Conservation (phyloP, 2,329 filamentous ascomycete species). For the Colletotrichum sp. region DNA sequence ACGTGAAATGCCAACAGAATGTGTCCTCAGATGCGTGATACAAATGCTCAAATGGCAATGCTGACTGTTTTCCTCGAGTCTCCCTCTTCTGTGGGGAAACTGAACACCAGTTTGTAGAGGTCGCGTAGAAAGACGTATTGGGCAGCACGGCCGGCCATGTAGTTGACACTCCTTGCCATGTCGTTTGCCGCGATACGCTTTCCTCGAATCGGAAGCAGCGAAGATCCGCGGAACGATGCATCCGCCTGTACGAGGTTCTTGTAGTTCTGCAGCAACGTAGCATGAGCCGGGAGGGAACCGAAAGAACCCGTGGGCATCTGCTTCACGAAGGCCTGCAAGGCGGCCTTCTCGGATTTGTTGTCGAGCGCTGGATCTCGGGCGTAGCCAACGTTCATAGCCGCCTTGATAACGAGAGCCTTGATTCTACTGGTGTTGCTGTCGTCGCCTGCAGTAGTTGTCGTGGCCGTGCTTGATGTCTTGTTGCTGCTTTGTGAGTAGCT, state of each 20-base stretch:
- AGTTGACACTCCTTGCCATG: constrained; percentile 78
- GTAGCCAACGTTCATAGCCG: constrained; percentile 85
- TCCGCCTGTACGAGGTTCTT: constrained; percentile 80
- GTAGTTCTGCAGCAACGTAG: constrained; percentile 76
- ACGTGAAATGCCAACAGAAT: background rate
- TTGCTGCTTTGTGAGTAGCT: constrained; percentile 76
- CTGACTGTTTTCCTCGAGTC: constrained; percentile 69
- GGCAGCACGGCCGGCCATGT: constrained; percentile 72
- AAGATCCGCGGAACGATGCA: constrained; percentile 63
- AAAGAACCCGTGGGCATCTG: constrained; percentile 79
- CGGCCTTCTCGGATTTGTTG: constrained; percentile 49
- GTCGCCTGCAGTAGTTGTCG: constrained; percentile 70
- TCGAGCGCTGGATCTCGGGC: constrained; percentile 59
- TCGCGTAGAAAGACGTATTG: constrained; percentile 84
- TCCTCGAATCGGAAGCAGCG: constrained; percentile 59
- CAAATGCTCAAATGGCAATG: constrained; percentile 55
- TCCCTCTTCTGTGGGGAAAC: constrained; percentile 81
- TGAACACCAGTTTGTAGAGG: constrained; percentile 83
- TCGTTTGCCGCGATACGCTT: constrained; percentile 73
- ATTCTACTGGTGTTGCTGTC: constrained; percentile 79
- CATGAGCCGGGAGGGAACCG: constrained; percentile 73
- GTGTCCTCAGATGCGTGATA: background rate
- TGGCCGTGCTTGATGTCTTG: constrained; percentile 73
- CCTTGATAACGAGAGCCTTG: constrained; percentile 81
- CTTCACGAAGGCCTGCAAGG: constrained; percentile 78